Conservation (phyloP, 2,329 filamentous ascomycete genomes). For the Sporothrix brasiliensis region DNA sequence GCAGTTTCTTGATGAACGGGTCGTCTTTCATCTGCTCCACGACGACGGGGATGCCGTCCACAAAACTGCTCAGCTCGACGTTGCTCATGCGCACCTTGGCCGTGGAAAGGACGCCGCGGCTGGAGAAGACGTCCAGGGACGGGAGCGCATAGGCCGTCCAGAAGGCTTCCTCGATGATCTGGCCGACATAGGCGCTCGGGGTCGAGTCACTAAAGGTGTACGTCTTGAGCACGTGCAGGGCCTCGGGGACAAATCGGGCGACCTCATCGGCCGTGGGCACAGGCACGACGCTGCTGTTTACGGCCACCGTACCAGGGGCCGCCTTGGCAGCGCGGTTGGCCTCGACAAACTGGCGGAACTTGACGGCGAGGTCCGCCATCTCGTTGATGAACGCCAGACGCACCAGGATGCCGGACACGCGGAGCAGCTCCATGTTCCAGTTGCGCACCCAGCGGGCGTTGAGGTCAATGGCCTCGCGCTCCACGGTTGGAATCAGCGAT, state of each 20-base stretch:
- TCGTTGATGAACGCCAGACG: slow-evolving; percentile 86
- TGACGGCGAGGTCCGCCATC: slow-evolving; percentile 73
- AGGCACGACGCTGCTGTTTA: slow-evolving; percentile 14
- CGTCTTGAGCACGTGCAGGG: slow-evolving; percentile 80
- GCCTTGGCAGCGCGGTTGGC: slow-evolving; percentile 35
- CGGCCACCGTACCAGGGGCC: not conserved
- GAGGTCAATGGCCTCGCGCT: slow-evolving; percentile 93
- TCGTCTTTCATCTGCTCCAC: slow-evolving; percentile 73
- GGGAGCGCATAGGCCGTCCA: slow-evolving; percentile 87
- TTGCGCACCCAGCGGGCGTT: slow-evolving; percentile 93
- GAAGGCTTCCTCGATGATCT: slow-evolving; percentile 91
- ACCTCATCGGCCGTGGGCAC: slow-evolving; percentile 61
- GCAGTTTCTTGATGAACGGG: slow-evolving; percentile 78
- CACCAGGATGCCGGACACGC: slow-evolving; percentile 86
- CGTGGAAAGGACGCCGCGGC: slow-evolving; percentile 81
- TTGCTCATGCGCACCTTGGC: slow-evolving; percentile 76
- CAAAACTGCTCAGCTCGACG: slow-evolving; percentile 69
- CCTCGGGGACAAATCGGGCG: slow-evolving; percentile 70
- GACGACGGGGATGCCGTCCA: slow-evolving; percentile 85
- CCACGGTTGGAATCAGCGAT: slow-evolving; percentile 94
- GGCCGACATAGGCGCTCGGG: slow-evolving; percentile 78
- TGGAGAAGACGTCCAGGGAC: slow-evolving; percentile 85
- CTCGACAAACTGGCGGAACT: slow-evolving; percentile 51
- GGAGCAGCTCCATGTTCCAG: slow-evolving; percentile 93
- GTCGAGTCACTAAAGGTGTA: slow-evolving; percentile 91